These are phyloP conservation scores for Podaxis rugospora DNA, from an alignment of 768 basidiomycete species.

Conservation along the genomic window DNA sequence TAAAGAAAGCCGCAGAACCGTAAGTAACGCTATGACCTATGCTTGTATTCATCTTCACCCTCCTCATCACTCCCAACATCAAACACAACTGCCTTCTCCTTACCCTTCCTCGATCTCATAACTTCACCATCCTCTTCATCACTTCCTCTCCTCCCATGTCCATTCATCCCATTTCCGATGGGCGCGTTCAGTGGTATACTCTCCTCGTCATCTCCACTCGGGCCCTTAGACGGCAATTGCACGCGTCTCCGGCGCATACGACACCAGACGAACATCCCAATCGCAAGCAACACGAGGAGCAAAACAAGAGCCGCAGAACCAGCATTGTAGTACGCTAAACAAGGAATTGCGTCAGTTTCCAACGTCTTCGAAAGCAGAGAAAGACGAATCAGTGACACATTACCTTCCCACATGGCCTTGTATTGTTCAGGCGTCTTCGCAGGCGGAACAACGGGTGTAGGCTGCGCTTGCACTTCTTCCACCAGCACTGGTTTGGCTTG, in stretches of 20 bases:
- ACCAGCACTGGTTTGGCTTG: slow-evolving; percentile 62
- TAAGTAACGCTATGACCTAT: slow-evolving; percentile 3
- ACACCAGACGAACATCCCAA: slow-evolving; percentile 80
- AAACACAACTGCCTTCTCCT: slow-evolving; percentile 49
- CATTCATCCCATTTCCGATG: slow-evolving; percentile 24
- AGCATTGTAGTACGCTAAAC: slow-evolving; percentile 87
- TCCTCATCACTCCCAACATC: slow-evolving; percentile 54
- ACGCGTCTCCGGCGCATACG: slow-evolving; percentile 49
- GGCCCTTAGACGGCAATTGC: slow-evolving; percentile 29
- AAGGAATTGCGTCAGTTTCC: slow-evolving; percentile 1
- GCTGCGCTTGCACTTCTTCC: slow-evolving; percentile 35
- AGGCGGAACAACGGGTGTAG: slow-evolving; percentile 31
- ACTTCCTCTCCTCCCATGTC: slow-evolving; percentile 39
- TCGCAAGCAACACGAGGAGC: slow-evolving; percentile 59
- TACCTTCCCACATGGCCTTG: slow-evolving; percentile 90
- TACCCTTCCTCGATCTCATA: slow-evolving; percentile 39
- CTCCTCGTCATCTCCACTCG: slow-evolving; percentile 49
- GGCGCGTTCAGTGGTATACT: slow-evolving; percentile 58
- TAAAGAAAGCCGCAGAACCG: background rate
- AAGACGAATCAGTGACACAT: slow-evolving; percentile 13
- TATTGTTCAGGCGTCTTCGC: slow-evolving; percentile 72
- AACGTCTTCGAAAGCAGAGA: background rate
- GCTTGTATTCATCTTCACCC: slow-evolving; percentile 36
- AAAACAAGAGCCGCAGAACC: slow-evolving; percentile 86
- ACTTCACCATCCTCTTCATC: slow-evolving; percentile 29